Percentiles rank a stretch among this genome's conserved stretches.
These are phyloP conservation scores for Cyanidiococcus yangmingshanensis DNA, from an alignment of 23 red algal species.

Conservation along the genomic window DNA sequence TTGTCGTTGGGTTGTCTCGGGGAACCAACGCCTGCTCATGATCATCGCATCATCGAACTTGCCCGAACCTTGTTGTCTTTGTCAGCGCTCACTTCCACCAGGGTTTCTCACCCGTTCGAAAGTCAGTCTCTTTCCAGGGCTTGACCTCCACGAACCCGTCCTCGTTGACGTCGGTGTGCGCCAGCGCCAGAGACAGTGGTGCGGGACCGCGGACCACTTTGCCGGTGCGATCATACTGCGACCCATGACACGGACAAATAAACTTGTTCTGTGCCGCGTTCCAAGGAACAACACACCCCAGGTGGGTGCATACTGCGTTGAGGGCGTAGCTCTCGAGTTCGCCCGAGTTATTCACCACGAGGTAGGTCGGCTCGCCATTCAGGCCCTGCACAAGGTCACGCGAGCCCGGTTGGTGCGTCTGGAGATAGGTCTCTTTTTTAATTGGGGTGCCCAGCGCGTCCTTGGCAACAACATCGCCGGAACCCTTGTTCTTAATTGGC, in stretches of 20 bases:
- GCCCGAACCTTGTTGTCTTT: too few species aligned
- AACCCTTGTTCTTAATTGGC: slow-evolving; percentile 29
- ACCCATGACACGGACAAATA: slow-evolving; percentile 95
- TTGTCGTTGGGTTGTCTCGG: too few species aligned
- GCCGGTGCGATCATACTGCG: slow-evolving; percentile 81
- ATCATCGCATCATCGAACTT: too few species aligned
- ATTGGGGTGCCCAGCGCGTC: slow-evolving; percentile 72
- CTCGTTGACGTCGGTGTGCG: slow-evolving; percentile 53
- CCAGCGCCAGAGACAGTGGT: slow-evolving; percentile 79
- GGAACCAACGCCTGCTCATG: too few species aligned
- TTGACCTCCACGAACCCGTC: slow-evolving; percentile 64
- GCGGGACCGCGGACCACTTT: slow-evolving; percentile 95
- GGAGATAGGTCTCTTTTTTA: slow-evolving; percentile 50
- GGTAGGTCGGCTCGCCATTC: slow-evolving; percentile 71
- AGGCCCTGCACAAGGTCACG: slow-evolving; percentile 89
- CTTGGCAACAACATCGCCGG: slow-evolving; percentile 48
- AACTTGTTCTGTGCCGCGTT: slow-evolving; percentile 89
- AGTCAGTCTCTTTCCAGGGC: slow-evolving; percentile 94
- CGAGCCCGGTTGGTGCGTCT: slow-evolving; percentile 41
- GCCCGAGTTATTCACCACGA: slow-evolving; percentile 70
- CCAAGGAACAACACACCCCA: slow-evolving; percentile 98
- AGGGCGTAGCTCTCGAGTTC: slow-evolving; percentile 68
- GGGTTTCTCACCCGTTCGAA: slow-evolving; percentile 68
- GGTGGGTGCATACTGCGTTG: slow-evolving; percentile 94
- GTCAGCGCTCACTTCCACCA: slow-evolving; percentile 73